A percentile compares a stretch with the other conserved stretches of the same genome.
Conservation (phyloP, 768 basidiomycete genomes). For the Mycena metata region DNA sequence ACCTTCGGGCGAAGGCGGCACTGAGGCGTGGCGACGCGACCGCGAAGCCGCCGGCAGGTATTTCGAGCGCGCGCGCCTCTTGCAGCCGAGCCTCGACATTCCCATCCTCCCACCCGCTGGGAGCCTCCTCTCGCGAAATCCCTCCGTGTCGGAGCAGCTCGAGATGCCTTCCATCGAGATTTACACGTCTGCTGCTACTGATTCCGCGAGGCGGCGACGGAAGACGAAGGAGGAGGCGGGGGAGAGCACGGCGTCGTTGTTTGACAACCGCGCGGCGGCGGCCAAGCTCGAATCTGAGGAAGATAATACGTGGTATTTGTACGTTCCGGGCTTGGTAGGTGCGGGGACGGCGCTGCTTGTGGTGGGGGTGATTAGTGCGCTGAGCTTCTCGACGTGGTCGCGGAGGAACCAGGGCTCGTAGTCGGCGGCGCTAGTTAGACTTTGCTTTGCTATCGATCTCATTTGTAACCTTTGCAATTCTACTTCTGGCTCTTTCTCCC, state of each 20-base stretch:
- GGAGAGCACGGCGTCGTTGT: slow-evolving; percentile 54
- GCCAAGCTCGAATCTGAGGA: slow-evolving; percentile 61
- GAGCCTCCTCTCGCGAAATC: slow-evolving; percentile 45
- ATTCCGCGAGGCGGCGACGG: slow-evolving; percentile 62
- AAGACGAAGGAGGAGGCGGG: slow-evolving; percentile 61
- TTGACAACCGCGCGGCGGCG: slow-evolving; percentile 55
- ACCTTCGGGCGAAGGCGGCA: slow-evolving; percentile 67
- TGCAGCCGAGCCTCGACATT: slow-evolving; percentile 76
- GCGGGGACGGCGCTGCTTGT: slow-evolving; percentile 88
- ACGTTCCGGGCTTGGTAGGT: slow-evolving; percentile 83
- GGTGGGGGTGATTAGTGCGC: slow-evolving; percentile 81
- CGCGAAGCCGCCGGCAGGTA: slow-evolving; percentile 77
- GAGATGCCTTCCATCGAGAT: slow-evolving; percentile 80
- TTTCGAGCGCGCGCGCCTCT: slow-evolving; percentile 75
- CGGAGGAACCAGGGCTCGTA: slow-evolving; percentile 75
- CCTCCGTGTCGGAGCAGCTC: slow-evolving; percentile 54
- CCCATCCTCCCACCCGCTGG: slow-evolving; percentile 71
- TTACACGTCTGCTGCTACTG: slow-evolving; percentile 48
- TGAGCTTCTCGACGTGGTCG: slow-evolving; percentile 81
- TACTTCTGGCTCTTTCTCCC: slow-evolving; percentile 19
- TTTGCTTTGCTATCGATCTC: slow-evolving; percentile 22
- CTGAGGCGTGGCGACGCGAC: slow-evolving; percentile 82
- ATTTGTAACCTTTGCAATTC: slow-evolving; percentile 15
- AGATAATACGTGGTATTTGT: slow-evolving; percentile 84
- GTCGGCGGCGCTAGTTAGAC: background rate